Percentiles rank a stretch among this genome's conserved stretches.
Conservation (phyloP, 345 rosid species). For the Eucalyptus sp. region DNA sequence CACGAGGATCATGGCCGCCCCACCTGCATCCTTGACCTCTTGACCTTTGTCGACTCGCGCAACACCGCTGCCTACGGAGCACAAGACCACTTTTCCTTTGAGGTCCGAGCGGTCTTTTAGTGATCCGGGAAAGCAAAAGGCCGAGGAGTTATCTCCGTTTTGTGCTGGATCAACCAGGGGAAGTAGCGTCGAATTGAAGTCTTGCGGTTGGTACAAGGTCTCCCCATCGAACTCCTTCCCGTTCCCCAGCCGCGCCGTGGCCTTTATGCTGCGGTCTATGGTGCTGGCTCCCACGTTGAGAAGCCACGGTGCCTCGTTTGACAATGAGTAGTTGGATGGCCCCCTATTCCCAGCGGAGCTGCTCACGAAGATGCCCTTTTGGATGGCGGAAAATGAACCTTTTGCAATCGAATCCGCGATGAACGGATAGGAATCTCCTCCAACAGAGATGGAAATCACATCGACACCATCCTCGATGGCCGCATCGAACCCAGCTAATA, state of each 20-base stretch:
- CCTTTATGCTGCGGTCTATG: slow-evolving; percentile 37
- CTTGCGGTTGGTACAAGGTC: slow-evolving; percentile 22
- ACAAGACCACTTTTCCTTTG: slow-evolving; percentile 21
- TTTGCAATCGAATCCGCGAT: slow-evolving; percentile 15
- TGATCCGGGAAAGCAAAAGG: slow-evolving; percentile 7
- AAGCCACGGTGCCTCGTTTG: slow-evolving; percentile 51
- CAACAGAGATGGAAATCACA: slow-evolving; percentile 40
- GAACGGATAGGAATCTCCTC: slow-evolving; percentile 21
- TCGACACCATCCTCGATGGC: slow-evolving; percentile 47
- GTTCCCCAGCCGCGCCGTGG: slow-evolving; percentile 32
- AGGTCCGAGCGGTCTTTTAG: neutral
- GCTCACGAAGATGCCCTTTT: slow-evolving; percentile 37
- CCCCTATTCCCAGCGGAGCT: slow-evolving; percentile 53
- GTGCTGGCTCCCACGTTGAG: slow-evolving; percentile 53
- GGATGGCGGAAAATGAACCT: slow-evolving; percentile 34
- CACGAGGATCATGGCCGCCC: slow-evolving; percentile 15
- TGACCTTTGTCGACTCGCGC: slow-evolving; percentile 8
- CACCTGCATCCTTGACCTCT: slow-evolving; percentile 23
- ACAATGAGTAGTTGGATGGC: slow-evolving; percentile 8
- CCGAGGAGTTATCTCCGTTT: slow-evolving; percentile 4
- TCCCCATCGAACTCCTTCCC: slow-evolving; percentile 16
- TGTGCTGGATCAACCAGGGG: slow-evolving; percentile 32
- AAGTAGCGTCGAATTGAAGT: slow-evolving; percentile 1
- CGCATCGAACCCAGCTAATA: slow-evolving; percentile 40
- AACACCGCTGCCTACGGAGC: neutral